These are phyloP conservation scores for Aspergillus quadricinctus DNA, from an alignment of 2,329 filamentous ascomycete species.

Conservation along the genomic window DNA sequence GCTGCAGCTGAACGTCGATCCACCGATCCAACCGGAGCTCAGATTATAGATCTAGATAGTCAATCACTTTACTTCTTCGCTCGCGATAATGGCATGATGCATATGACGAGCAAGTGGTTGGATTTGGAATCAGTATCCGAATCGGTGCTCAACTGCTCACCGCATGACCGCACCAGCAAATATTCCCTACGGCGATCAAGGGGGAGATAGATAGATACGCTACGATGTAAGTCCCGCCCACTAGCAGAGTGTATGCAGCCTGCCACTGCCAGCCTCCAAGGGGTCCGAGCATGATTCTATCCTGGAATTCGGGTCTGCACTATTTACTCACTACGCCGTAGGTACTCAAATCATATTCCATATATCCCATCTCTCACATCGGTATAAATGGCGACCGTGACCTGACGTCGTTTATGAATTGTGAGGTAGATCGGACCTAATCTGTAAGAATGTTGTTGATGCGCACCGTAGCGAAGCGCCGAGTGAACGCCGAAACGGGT, in stretches of 20 bases:
- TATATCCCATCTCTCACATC: neutral
- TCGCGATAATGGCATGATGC: neutral
- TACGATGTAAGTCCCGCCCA: neutral
- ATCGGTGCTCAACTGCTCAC: no score
- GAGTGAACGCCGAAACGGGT: neutral
- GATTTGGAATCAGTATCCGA: neutral
- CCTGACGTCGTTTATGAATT: neutral
- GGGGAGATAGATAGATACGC: no score
- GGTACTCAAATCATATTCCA: neutral
- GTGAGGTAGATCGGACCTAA: neutral
- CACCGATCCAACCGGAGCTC: neutral
- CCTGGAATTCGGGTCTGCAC: neutral
- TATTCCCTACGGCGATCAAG: neutral
- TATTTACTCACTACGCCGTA: neutral
- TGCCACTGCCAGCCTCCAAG: no score
- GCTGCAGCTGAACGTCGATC: neutral
- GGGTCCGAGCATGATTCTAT: neutral
- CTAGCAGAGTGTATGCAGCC: neutral
- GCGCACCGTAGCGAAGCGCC: neutral
- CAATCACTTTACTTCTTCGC: neutral
- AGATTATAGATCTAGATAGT: neutral
- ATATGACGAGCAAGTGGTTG: neutral
- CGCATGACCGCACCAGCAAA: no score
- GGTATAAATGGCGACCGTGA: neutral
- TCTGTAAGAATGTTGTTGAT: neutral